Conservation (phyloP, 1,284 basidiomycete genomes). For the Pascua guehoae region DNA sequence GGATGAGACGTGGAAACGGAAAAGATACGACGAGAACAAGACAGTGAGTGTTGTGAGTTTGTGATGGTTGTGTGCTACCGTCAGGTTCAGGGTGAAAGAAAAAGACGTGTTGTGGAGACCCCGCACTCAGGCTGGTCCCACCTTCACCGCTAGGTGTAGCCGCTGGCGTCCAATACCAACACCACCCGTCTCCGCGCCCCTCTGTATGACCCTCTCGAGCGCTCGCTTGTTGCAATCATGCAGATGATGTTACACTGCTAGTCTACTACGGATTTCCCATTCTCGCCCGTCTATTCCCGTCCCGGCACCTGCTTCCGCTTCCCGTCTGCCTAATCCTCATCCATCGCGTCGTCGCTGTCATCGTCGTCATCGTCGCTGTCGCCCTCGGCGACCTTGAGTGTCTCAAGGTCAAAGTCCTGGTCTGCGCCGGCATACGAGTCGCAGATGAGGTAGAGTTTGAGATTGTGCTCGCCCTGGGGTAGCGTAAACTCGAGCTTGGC, state of each 20-base stretch:
- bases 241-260: neutral
- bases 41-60: too few species aligned
- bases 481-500: slow-evolving; percentile 87
- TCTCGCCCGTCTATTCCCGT: neutral
- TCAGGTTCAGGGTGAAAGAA: too few species aligned
- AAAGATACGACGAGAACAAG: too few species aligned
- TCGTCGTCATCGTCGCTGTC: slow-evolving; percentile 80
- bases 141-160: too few species aligned
- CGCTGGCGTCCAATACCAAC: too few species aligned
- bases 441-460: slow-evolving; percentile 89
- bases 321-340: slow-evolving; percentile 11
- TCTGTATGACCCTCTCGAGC: too few species aligned
- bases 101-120: too few species aligned
- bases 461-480: slow-evolving; percentile 70
- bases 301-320: neutral
- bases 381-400: slow-evolving; percentile 79
- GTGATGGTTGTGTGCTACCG: too few species aligned
- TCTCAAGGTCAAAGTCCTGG: slow-evolving; percentile 76
- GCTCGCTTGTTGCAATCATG: neutral
- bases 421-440: slow-evolving; percentile 88
- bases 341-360: slow-evolving; percentile 52
- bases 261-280: neutral
- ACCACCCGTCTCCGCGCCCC: too few species aligned
- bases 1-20: too few species aligned
- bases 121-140: too few species aligned